These are phyloP conservation scores for Xylariales sp. DNA, from an alignment of 2,329 filamentous ascomycete genomes.

Conservation along the genomic window DNA sequence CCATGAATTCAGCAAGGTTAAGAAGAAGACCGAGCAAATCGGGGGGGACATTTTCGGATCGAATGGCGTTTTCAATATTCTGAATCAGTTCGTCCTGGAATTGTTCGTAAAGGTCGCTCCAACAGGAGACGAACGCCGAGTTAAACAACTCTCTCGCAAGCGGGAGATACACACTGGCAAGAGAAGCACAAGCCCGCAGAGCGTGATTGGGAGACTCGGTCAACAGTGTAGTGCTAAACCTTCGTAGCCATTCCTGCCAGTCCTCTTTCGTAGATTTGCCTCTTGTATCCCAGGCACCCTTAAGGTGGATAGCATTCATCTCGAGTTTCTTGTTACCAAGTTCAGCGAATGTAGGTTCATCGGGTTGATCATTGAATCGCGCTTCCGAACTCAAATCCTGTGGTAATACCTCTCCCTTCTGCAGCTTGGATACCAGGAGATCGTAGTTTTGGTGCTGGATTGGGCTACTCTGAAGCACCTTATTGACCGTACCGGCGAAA, in stretches of 20 bases:
- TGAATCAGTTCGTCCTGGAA: conserved; percentile 97
- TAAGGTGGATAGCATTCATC: conserved; percentile 97
- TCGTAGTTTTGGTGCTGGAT: conserved; percentile 93
- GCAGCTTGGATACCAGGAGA: conserved; percentile 88
- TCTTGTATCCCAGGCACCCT: conserved; percentile 95
- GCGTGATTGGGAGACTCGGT: conserved; percentile 97
- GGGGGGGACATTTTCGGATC: conserved; percentile 93
- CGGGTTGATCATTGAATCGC: conserved; percentile 79
- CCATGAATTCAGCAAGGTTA: conserved; percentile 99
- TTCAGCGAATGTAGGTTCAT: conserved; percentile 85
- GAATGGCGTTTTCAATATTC: conserved; percentile 95
- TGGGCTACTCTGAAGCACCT: conserved; percentile 80
- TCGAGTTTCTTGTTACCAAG: conserved; percentile 93
- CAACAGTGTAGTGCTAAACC: conserved; percentile 94
- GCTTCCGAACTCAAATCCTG: conserved; percentile 92
- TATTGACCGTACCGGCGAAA: conserved; percentile 93
- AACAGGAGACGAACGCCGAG: conserved; percentile 98
- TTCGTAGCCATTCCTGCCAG: conserved; percentile 98
- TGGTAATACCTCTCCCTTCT: conserved; percentile 94
- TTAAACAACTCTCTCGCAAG: conserved; percentile 96
- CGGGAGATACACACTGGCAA: conserved; percentile 91
- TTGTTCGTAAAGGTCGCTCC: conserved; percentile 96
- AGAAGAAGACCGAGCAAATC: conserved; percentile 94
- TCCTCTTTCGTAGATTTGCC: conserved; percentile 98
- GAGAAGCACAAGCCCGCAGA: conserved; percentile 87